Evolutionary conservation across 495 filamentous ascomycete genomes (phyloP).

Genomic region (Neurospora terricola): DNA sequence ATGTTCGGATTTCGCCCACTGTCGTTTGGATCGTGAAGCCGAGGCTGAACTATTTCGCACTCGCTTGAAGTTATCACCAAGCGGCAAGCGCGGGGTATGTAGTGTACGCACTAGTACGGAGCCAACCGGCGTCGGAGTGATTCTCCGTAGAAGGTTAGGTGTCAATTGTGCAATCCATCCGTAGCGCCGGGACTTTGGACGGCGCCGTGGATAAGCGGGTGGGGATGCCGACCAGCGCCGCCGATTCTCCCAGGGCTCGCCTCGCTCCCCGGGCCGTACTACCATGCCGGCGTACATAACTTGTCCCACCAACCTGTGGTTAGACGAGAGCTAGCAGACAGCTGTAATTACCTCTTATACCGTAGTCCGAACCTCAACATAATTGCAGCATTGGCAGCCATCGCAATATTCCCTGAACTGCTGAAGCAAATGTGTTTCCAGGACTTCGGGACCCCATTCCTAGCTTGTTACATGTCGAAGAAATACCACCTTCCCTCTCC

Average conservation of each 20-base stretch:
- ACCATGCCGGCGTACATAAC: not conserved
- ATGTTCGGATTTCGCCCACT: constrained; percentile 15
- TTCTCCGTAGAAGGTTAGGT: not conserved
- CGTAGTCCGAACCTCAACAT: not conserved
- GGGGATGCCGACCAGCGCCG: not conserved
- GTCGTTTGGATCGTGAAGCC: constrained; percentile 3
- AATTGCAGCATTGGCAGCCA: not conserved
- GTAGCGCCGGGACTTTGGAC: not conserved
- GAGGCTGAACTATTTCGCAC: constrained; percentile 2
- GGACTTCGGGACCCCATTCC: not conserved
- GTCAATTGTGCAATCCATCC: not conserved
- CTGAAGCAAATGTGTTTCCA: not conserved
- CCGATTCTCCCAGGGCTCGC: not conserved
- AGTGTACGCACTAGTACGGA: not conserved
- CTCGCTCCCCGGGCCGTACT: not conserved
- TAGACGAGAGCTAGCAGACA: not conserved
- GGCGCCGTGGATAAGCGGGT: not conserved
- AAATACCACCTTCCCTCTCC: not conserved
- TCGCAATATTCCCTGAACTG: not conserved
- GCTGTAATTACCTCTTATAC: not conserved
- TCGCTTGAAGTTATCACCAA: not conserved
- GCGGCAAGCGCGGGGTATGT: not conserved
- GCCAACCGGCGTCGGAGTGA: not conserved
- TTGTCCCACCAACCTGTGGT: not conserved
- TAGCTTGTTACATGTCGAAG: not conserved